Conservation (phyloP, 176 grass and related monocot genomes). For the Phoenix dactylifera region DNA sequence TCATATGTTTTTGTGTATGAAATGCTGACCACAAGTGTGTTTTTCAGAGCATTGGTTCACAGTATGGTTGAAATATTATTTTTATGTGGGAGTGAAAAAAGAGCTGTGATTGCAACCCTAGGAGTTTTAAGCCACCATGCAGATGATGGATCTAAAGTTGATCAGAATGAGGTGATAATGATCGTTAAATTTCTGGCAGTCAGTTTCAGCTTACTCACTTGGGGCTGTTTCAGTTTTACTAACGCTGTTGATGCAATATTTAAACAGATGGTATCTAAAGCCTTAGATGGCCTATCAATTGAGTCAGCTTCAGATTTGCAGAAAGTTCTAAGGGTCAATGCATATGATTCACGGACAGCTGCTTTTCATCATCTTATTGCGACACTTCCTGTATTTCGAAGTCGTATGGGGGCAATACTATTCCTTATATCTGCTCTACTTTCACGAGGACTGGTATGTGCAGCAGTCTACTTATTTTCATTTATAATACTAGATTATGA, state of each 20-base stretch:
- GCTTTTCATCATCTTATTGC: slow-evolving; percentile 60
- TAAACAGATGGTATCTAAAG: slow-evolving; percentile 38
- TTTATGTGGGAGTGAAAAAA: slow-evolving; percentile 67
- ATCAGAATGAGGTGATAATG: slow-evolving; percentile 30
- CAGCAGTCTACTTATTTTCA: neutral
- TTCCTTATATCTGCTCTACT: slow-evolving; percentile 94
- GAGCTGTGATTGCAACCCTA: slow-evolving; percentile 55
- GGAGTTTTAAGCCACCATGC: slow-evolving; percentile 27
- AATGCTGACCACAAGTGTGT: slow-evolving; percentile 10
- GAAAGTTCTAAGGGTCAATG: slow-evolving; percentile 62
- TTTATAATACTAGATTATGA: too few species aligned
- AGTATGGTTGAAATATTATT: slow-evolving; percentile 98
- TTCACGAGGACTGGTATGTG: slow-evolving; percentile 83
- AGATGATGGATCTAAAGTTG: slow-evolving; percentile 37
- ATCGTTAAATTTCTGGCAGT: neutral
- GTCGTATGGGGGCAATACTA: slow-evolving; percentile 78
- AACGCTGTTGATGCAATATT: neutral
- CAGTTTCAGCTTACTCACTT: too few species aligned
- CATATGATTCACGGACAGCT: slow-evolving; percentile 50
- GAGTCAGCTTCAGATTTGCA: slow-evolving; percentile 91
- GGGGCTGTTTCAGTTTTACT: too few species aligned
- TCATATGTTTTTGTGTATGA: neutral
- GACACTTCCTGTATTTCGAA: slow-evolving; percentile 71
- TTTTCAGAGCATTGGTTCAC: slow-evolving; percentile 89
- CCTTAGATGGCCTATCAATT: slow-evolving; percentile 72